Percentiles rank a stretch among this genome's conserved stretches.
Evolutionary conservation across 2,329 filamentous ascomycete species (phyloP).

Genomic region (Trichoderma endophyticum): DNA sequence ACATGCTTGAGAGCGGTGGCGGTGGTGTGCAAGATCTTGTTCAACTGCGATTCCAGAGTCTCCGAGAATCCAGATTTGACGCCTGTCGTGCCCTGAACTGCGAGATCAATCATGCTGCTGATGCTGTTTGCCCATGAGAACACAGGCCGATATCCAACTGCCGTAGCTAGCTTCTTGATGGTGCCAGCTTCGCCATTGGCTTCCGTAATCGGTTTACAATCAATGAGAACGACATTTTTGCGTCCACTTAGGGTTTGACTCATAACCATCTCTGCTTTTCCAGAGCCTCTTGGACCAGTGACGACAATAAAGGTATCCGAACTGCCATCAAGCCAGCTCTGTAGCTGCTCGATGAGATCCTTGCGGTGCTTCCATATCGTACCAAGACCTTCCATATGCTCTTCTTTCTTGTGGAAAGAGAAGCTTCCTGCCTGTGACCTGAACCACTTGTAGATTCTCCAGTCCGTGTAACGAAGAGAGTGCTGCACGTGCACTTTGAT

Average conservation of each 20-base stretch:
- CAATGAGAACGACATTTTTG: slow-evolving; percentile 76
- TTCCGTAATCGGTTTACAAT: slow-evolving; percentile 92
- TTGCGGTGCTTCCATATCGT: slow-evolving; percentile 87
- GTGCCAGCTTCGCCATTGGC: slow-evolving; percentile 83
- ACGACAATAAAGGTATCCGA: slow-evolving; percentile 91
- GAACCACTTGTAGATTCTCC: slow-evolving; percentile 75
- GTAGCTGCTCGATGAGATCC: slow-evolving; percentile 75
- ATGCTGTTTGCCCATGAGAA: slow-evolving; percentile 97
- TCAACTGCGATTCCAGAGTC: slow-evolving; percentile 82
- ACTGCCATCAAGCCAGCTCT: slow-evolving; percentile 82
- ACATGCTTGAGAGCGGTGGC: slow-evolving; percentile 75
- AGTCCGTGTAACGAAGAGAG: slow-evolving; percentile 71
- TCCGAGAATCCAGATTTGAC: slow-evolving; percentile 94
- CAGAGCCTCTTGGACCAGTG: slow-evolving; percentile 86
- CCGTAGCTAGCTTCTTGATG: slow-evolving; percentile 73
- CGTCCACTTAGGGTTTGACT: slow-evolving; percentile 77
- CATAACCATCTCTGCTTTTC: slow-evolving; percentile 82
- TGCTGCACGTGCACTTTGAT: slow-evolving; percentile 84
- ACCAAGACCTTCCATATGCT: slow-evolving; percentile 66
- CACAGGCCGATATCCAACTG: slow-evolving; percentile 87
- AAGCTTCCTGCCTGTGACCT: slow-evolving; percentile 60
- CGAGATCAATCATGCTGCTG: slow-evolving; percentile 87
- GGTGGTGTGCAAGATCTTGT: slow-evolving; percentile 85
- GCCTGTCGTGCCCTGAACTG: slow-evolving; percentile 88
- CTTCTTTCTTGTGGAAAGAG: slow-evolving; percentile 55